Conservation (phyloP, 257 asterid genomes). For the Fraxinus pennsylvanica region DNA sequence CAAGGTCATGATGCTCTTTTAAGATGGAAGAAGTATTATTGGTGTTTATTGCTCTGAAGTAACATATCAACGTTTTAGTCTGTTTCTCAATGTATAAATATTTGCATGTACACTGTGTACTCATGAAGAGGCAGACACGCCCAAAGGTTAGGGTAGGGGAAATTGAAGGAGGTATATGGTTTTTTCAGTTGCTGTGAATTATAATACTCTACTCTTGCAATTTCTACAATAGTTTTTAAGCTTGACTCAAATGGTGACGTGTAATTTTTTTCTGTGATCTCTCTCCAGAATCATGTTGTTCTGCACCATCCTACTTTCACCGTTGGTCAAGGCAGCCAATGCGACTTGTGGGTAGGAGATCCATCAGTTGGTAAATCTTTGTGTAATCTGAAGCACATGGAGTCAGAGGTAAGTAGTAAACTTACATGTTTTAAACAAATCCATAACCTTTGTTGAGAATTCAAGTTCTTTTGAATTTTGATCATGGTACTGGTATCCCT, state of each 20-base stretch:
- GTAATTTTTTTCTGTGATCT: neutral
- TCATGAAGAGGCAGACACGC: neutral
- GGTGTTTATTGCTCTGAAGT: neutral
- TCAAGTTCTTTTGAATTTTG: conserved; percentile 12
- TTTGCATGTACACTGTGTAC: neutral
- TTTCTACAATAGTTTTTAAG: neutral
- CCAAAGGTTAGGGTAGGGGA: neutral
- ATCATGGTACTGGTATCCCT: conserved; percentile 8
- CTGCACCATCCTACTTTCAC: conserved; percentile 54
- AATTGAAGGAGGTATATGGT: neutral
- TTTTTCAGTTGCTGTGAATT: neutral
- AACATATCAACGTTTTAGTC: neutral
- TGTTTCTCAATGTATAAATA: neutral
- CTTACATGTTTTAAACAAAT: neutral
- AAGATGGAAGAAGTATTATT: neutral
- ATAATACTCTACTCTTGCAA: neutral
- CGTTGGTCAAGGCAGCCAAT: conserved; percentile 50
- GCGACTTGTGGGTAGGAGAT: conserved; percentile 72
- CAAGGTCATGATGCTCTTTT: neutral
- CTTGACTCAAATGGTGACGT: neutral
- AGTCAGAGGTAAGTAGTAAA: conserved; percentile 55
- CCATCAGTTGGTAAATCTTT: conserved; percentile 61
- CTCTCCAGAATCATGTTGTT: conserved; percentile 64
- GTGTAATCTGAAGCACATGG: conserved; percentile 69
- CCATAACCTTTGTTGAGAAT: conserved; percentile 5